A percentile compares a stretch with the other conserved stretches of the same genome.
Conservation (phyloP, 495 filamentous ascomycete genomes). For the Darksidea phi region DNA sequence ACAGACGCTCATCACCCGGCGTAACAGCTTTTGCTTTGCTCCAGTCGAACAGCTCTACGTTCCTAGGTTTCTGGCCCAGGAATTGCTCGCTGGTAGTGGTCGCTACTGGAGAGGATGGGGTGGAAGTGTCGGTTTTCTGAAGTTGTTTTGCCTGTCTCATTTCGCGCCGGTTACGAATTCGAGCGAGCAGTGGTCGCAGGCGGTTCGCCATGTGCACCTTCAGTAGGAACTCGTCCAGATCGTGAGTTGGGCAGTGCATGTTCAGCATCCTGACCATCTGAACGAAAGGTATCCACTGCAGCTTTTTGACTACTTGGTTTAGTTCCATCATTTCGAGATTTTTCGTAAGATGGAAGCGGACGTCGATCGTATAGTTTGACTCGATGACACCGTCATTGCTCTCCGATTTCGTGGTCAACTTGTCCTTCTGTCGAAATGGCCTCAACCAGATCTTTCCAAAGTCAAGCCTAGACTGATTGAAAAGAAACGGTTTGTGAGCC, state of each 20-base stretch:
- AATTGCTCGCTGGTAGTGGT: background rate
- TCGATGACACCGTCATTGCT: background rate
- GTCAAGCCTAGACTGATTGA: conserved; percentile 6
- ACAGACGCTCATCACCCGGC: too few species aligned
- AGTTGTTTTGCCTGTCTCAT: background rate
- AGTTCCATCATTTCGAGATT: background rate
- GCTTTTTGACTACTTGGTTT: background rate
- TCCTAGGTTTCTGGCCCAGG: background rate
- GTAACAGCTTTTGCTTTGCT: too few species aligned
- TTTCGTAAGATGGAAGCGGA: background rate
- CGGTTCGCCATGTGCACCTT: background rate
- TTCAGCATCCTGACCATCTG: background rate
- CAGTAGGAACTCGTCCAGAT: background rate
- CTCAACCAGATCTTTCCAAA: conserved; percentile 16
- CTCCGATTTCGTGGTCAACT: too few species aligned
- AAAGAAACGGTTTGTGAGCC: conserved; percentile 8
- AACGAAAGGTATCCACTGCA: background rate
- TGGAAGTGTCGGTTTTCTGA: too few species aligned
- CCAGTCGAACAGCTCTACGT: background rate
- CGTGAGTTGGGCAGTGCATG: background rate
- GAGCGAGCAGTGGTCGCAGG: background rate
- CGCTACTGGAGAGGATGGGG: too few species aligned
- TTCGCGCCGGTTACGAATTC: background rate
- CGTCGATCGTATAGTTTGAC: background rate
- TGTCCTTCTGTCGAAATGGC: background rate